Base-by-base conservation (phyloP, 2,329 filamentous ascomycete species). In the Xylariaceae sp. region DNA sequence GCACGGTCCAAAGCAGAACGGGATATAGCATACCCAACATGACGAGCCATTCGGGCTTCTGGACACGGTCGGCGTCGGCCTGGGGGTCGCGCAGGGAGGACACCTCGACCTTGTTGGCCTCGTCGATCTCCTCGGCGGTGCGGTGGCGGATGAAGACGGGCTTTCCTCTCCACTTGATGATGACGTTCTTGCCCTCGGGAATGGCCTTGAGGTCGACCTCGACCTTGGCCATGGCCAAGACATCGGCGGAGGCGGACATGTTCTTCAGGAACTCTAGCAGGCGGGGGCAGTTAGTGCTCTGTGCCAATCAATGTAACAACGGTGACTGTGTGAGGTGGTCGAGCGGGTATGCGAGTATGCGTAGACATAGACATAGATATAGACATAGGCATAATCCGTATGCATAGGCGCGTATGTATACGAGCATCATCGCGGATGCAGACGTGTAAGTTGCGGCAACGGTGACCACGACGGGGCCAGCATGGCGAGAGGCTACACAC, bases 161-260 rank as follows among this genome's bases (percentile, higher is more conserved):
- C 89, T 99, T 99, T 77, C 94, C 94, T 83, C 94, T 90, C 94
- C 94, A 99, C 83, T 99, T 99, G 84, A 99, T 96, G 77, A 99
- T 95, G 76, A 99, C 94, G 82, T 99, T 99, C 89, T 97, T 99
- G 85, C 94, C 94, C 83, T 97, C 93, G 65, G 94, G 94, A 72
- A 99, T 97, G 66, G 90, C 77, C 72, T 82, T 82, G 68, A 99
- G 88, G 77, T 96, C 91, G 70, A 99, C 89, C 82, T 99, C 94
- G 70, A 99, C 94, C 88, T 99, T 99, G 78, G 94, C 94, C 87
- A 97, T 95, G 75, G 95, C 94, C 80, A 99, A 80, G 74, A 99
- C 92, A 74, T 99, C 94, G 78, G 94, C 94, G 64, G 94, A 99
- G 65, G 94, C 94, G 72, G 93, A 95, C 95, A 99, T 97, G 87